A percentile compares a stretch with the other conserved stretches of the same genome.
These are phyloP conservation scores for Fraxinus anomala DNA, from an alignment of 257 asterid genomes.

Conservation along the genomic window DNA sequence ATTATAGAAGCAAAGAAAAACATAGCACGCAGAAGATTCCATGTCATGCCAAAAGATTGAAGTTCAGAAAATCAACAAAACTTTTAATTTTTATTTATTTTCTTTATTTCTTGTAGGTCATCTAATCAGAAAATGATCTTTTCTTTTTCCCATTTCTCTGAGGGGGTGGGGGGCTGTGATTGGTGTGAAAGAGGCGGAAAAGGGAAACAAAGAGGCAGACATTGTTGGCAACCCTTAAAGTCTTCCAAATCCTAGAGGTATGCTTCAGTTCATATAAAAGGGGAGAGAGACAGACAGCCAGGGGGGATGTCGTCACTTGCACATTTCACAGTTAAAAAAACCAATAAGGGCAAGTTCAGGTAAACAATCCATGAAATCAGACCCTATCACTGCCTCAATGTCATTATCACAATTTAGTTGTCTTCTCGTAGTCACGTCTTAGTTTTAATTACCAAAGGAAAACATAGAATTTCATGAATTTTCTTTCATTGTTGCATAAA, in stretches of 20 bases:
- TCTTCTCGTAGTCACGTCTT: not conserved
- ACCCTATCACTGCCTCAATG: not conserved
- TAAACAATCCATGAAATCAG: not conserved
- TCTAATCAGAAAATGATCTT: not conserved
- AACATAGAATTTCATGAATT: slow-evolving; percentile 7
- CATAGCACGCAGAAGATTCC: slow-evolving; percentile 2
- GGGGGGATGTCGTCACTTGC: not conserved
- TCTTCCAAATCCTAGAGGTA: not conserved
- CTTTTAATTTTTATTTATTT: not conserved
- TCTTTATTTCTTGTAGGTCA: not conserved
- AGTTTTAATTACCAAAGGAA: slow-evolving; percentile 3
- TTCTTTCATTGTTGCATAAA: slow-evolving; percentile 1
- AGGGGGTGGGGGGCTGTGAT: not conserved
- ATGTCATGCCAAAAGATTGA: not conserved
- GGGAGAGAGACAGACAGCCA: not conserved
- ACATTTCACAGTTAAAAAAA: not conserved
- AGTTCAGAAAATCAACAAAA: not conserved
- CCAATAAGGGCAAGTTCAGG: not conserved
- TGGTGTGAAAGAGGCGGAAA: not conserved
- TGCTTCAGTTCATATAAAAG: not conserved
- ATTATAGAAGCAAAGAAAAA: slow-evolving; percentile 18
- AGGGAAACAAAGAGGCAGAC: not conserved
- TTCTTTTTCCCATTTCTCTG: not conserved
- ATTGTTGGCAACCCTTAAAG: not conserved
- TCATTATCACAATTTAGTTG: not conserved